A percentile compares a stretch with the other conserved stretches of the same genome.
phyloP scores from a whole-genome alignment of 1,139 yeast genomes.

The Starmera stellimalicola region DNA sequence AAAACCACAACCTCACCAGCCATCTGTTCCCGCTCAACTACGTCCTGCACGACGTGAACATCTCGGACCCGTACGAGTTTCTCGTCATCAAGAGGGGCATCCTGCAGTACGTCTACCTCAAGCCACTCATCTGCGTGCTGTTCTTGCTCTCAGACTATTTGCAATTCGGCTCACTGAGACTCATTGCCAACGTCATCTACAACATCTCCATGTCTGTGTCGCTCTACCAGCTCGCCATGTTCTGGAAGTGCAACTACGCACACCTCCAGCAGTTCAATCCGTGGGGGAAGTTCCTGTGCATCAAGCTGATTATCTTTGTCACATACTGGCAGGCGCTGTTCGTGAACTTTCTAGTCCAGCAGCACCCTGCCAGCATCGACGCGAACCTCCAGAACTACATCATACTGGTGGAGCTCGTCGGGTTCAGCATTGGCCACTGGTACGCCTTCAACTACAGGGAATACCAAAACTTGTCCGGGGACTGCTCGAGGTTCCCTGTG shows the following conservation, averaged over 20 bases:
- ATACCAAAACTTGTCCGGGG: slow-evolving; percentile 47
- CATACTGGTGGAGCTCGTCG: slow-evolving; percentile 75
- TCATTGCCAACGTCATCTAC: slow-evolving; percentile 33
- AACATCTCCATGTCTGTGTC: slow-evolving; percentile 77
- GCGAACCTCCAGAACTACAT: slow-evolving; percentile 39
- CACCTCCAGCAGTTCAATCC: slow-evolving; percentile 81
- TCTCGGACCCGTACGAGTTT: slow-evolving; percentile 79
- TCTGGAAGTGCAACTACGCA: slow-evolving; percentile 78
- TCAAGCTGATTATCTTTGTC: slow-evolving; percentile 87
- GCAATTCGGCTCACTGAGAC: slow-evolving; percentile 27
- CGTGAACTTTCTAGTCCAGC: slow-evolving; percentile 44
- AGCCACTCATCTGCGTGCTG: slow-evolving; percentile 64
- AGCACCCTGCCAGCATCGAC: neutral
- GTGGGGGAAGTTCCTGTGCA: slow-evolving; percentile 87
- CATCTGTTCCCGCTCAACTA: slow-evolving; percentile 57
- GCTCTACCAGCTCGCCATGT: slow-evolving; percentile 75
- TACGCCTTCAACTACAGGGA: slow-evolving; percentile 72
- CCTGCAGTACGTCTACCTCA: slow-evolving; percentile 90
- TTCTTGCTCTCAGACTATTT: slow-evolving; percentile 46
- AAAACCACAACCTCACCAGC: slow-evolving; percentile 63
- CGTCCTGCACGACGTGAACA: slow-evolving; percentile 54
- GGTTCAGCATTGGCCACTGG: slow-evolving; percentile 85
- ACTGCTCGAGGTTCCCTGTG: slow-evolving; percentile 54
- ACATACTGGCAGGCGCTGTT: slow-evolving; percentile 89
- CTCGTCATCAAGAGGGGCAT: slow-evolving; percentile 75